A percentile compares a stretch with the other conserved stretches of the same genome.
Evolutionary conservation across 2,329 filamentous ascomycete genomes (phyloP).

Genomic region (Xylaria multiplex): DNA sequence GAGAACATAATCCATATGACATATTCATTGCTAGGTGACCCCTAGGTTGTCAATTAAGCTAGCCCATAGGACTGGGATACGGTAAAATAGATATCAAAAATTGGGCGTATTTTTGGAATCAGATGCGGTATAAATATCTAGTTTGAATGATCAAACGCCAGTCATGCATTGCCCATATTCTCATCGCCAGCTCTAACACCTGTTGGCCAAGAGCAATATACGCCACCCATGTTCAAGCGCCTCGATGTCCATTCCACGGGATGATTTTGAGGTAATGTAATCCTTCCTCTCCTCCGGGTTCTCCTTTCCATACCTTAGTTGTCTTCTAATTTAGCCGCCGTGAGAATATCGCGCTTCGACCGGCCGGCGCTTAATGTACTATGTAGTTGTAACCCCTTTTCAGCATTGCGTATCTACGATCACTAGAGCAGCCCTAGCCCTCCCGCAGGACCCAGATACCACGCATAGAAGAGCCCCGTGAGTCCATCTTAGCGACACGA

Average conservation of each 20-base stretch:
- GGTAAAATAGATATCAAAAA: neutral
- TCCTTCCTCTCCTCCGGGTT: neutral
- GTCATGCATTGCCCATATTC: neutral
- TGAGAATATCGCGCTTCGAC: neutral
- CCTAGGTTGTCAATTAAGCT: neutral
- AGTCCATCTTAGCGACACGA: constrained; percentile 77
- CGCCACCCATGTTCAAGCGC: neutral
- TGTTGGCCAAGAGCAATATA: constrained; percentile 4
- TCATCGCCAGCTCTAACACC: neutral
- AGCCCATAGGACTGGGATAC: neutral
- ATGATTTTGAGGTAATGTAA: no score
- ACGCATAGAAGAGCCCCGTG: constrained; percentile 62
- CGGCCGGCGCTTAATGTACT: neutral
- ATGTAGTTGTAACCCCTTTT: neutral
- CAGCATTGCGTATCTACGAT: neutral
- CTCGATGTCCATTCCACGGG: neutral
- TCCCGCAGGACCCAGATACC: constrained; percentile 62
- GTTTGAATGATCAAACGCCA: neutral
- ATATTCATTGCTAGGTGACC: neutral
- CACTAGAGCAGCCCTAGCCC: constrained; percentile 12
- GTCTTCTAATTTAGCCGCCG: neutral
- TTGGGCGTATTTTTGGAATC: neutral
- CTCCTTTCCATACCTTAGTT: neutral
- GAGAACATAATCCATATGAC: neutral
- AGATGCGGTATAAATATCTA: neutral